Evolutionary conservation across 1,139 yeast species (phyloP).

Genomic region (Pichia cactophila): DNA sequence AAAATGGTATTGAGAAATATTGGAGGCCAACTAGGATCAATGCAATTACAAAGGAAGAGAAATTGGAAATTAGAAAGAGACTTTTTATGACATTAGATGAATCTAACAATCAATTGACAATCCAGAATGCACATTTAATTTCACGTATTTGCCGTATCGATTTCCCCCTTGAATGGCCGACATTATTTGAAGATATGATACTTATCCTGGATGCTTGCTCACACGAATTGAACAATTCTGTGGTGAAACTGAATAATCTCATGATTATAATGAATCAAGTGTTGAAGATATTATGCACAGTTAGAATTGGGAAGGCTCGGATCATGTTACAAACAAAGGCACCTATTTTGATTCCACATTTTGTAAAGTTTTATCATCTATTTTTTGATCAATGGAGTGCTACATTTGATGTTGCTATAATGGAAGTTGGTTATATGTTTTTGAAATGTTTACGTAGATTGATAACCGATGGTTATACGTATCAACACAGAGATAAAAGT

Average conservation of each 20-base stretch:
- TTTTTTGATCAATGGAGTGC: slow-evolving; percentile 59
- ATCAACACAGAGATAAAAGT: slow-evolving; percentile 52
- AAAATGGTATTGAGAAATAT: slow-evolving; percentile 75
- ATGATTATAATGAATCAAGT: slow-evolving; percentile 67
- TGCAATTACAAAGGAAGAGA: slow-evolving; percentile 63
- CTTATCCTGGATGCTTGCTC: slow-evolving; percentile 37
- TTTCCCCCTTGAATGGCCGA: slow-evolving; percentile 84
- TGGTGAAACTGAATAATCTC: slow-evolving; percentile 51
- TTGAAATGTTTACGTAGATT: slow-evolving; percentile 69
- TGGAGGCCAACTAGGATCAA: slow-evolving; percentile 64
- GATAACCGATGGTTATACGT: slow-evolving; percentile 69
- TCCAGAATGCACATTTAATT: slow-evolving; percentile 79
- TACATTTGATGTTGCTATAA: slow-evolving; percentile 36
- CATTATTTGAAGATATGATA: slow-evolving; percentile 59
- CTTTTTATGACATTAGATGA: slow-evolving; percentile 58
- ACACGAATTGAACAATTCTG: slow-evolving; percentile 3
- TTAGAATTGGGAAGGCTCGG: slow-evolving; percentile 76
- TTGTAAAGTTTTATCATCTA: slow-evolving; percentile 51
- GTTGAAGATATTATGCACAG: slow-evolving; percentile 63
- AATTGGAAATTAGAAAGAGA: slow-evolving; percentile 48
- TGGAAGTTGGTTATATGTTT: slow-evolving; percentile 71
- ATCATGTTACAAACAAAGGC: slow-evolving; percentile 70
- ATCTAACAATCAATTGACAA: slow-evolving; percentile 61
- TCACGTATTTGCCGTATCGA: slow-evolving; percentile 76
- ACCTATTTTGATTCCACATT: slow-evolving; percentile 50